Evolutionary conservation across 2,329 filamentous ascomycete genomes (phyloP), one percentile per base, ranked within the genome.

Genomic region (Fusarium lateritium): DNA sequence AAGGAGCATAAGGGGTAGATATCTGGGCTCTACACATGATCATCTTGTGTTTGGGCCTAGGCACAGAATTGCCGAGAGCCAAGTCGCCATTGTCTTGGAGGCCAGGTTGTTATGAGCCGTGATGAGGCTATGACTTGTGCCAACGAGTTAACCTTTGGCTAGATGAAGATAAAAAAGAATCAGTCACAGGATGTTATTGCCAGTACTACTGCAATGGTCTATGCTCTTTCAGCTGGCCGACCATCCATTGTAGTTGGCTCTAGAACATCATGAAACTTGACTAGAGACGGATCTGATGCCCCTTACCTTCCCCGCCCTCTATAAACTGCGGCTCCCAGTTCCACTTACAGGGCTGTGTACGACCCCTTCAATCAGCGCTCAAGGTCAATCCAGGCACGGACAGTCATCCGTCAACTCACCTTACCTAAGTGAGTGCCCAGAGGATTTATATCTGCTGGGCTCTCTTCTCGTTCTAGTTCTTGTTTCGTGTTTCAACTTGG

Each of bases 311-410:
- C 62, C 69, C 57, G 57, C 64, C 59, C 62, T 62, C 50, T 59
- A 19, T 19, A 63, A 64, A 62, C 52, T 57, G 68, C 58, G 51
- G 43, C 56, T 62, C 55, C 49, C 34, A 56, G 56, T 54, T 62
- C 72, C 66, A 72, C 72, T 58, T 62, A 52, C 72, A 74, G 71
- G 72, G 72, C 72, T 74, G 70, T 73, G 68, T 56, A 40, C 22
- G 56, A 47, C 61, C 62, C 69, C 65, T 72, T 72, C 58, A 69
- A 65, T 68, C 59, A 67, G 59, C 52, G 52, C 53, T 64, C 38
- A 34, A 45, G 63, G 51, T 51, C 65, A 61, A 54, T 34, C 22
- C 53, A 60, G 51, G 50, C 34, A 56, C 33, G 14, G 36, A 54
- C 64, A 58, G 66, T 46, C 47, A 58, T 56, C 28, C 56, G 36